Base-by-base conservation (phyloP, 2,329 filamentous ascomycete genomes). In the Tolypocladium capitatum region DNA sequence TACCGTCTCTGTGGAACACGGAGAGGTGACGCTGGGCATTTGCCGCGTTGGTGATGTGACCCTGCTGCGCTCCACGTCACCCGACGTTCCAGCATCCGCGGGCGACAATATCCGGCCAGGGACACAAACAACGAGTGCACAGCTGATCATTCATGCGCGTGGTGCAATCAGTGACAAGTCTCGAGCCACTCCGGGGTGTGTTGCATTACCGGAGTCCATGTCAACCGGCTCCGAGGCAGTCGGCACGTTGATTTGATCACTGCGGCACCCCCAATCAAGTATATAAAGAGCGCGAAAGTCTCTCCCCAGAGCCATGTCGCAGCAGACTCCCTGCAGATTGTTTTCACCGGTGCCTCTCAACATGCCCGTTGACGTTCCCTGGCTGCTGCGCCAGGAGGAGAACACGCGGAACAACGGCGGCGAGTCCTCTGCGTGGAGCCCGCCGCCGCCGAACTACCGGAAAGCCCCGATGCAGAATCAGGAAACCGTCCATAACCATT, bases 401-500 rank as follows among this genome's bases (percentile, higher is more conserved):
- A 35, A 11, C 20, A 24, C 31, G 21, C 28, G 13, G n/a, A 43
- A 42, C 21, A 24, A 21, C 32, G n/a, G 21, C 30, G 36, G 30
- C 24, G 32, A 31, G 20, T 10, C 28, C 5, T 35, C 44, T 2
- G 5, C 27, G 6, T 36, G 24, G 24, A 42, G 24, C 11, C 38
- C 21, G 10, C 44, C 44, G 24, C 44, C 42, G 6, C 45, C 45
- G 5, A 46, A 46, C 30, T 46, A 46, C 28, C 34, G 20, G 16
- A 46, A 46, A 27, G 28, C 13, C n/a, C 34, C 34, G 20, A 40
- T 40, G 45, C 34, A 33, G 42, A 20, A 34, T 7, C 35, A 38
- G 14, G 51, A 48, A 5, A 31, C 47, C 3, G 30, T 52, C n/a
- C 50, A 54, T 31, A 55, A 55, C 48, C 51, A 55, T 31, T 55